A percentile compares a stretch with the other conserved stretches of the same genome.
Evolutionary conservation across 2,329 filamentous ascomycete genomes (phyloP).

Genomic region (Aspergillus cejpii): DNA sequence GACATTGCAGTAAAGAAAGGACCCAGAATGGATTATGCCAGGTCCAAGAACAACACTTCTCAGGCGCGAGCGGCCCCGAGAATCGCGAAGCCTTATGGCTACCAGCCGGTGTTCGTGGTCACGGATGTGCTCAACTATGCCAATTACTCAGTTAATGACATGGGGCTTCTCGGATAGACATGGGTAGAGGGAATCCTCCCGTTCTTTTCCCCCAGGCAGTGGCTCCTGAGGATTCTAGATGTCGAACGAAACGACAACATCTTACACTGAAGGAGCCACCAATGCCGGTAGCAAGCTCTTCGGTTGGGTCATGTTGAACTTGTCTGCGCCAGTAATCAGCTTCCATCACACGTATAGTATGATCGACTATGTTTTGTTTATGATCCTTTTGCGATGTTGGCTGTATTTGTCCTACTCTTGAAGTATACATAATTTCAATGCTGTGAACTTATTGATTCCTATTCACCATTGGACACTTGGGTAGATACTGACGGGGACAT

Average conservation of each 20-base stretch:
- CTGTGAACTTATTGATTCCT: no score
- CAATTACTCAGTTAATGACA: slow-evolving; percentile 22
- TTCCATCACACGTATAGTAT: background rate
- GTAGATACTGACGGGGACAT: no score
- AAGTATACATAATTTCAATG: no score
- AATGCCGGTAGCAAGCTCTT: background rate
- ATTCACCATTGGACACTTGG: no score
- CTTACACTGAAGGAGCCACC: background rate
- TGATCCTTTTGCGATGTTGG: no score
- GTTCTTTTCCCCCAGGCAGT: slow-evolving; percentile 30
- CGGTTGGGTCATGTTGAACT: background rate
- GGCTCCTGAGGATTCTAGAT: slow-evolving; percentile 24
- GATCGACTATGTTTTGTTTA: background rate
- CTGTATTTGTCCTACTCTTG: background rate
- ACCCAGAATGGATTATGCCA: slow-evolving; percentile 51
- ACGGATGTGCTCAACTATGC: slow-evolving; percentile 27
- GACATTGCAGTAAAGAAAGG: slow-evolving; percentile 41
- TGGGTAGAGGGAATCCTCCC: slow-evolving; percentile 28
- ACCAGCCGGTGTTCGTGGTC: slow-evolving; percentile 19
- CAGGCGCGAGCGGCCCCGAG: slow-evolving; percentile 43
- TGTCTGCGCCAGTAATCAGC: background rate
- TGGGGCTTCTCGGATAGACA: slow-evolving; percentile 22
- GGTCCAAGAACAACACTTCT: slow-evolving; percentile 58
- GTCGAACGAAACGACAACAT: slow-evolving; percentile 2
- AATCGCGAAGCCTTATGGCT: slow-evolving; percentile 51